Conservation (phyloP, 2,329 filamentous ascomycete genomes). For the Venturia nashicola region DNA sequence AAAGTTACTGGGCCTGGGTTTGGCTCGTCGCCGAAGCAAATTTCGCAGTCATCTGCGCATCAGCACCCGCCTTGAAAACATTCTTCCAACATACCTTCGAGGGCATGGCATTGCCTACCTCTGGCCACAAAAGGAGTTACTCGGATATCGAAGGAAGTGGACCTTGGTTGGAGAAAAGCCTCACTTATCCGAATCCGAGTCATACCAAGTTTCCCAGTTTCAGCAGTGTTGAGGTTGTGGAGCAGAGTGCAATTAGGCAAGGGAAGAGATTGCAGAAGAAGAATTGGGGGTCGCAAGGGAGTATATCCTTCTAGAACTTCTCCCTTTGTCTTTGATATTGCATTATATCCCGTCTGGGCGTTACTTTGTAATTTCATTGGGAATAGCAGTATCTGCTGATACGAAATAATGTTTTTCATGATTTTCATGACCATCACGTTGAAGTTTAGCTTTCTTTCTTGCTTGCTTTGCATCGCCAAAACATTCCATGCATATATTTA, state of each 20-base stretch:
- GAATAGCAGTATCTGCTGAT: not conserved
- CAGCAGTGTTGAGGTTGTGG: not conserved
- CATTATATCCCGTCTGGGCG: not conserved
- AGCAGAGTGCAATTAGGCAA: not conserved
- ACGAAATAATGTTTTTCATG: not conserved
- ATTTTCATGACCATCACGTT: too few relatives aligned
- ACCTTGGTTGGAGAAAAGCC: not conserved
- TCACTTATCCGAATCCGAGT: not conserved
- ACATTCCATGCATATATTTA: too few relatives aligned
- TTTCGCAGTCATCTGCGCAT: constrained; percentile 8
- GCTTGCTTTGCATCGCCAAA: too few relatives aligned
- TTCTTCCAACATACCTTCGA: constrained; percentile 9
- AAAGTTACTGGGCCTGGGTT: constrained; percentile 5
- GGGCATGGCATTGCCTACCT: not conserved
- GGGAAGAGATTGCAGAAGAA: not conserved
- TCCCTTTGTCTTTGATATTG: not conserved
- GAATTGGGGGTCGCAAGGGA: not conserved
- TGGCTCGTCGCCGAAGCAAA: constrained; percentile 6
- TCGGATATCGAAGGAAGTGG: not conserved
- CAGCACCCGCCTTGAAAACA: constrained; percentile 7
- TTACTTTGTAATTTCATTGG: not conserved
- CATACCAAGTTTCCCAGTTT: not conserved
- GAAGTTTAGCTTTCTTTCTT: too few relatives aligned
- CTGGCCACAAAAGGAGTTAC: not conserved
- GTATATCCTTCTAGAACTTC: not conserved